Conservation (phyloP, 1,284 basidiomycete species). For the Rhodotorula sp. region DNA sequence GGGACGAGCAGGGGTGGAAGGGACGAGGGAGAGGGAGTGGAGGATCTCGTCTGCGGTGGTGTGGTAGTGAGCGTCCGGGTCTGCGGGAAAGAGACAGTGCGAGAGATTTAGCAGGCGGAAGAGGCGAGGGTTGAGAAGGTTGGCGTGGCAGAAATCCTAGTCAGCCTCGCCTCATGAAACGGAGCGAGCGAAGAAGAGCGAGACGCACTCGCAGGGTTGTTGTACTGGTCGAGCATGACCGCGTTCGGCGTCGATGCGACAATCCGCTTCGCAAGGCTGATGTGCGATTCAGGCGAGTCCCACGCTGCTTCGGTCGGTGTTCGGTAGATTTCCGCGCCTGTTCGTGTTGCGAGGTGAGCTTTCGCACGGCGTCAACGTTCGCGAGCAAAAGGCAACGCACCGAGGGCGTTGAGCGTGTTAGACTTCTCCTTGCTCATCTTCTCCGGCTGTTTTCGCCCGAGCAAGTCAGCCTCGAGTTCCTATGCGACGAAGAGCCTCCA, state of each 20-base stretch:
- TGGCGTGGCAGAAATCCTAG: neutral
- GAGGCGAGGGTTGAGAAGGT: neutral
- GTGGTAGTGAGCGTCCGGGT: conserved; percentile 83
- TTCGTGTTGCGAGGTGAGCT: neutral
- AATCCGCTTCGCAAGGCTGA: conserved; percentile 74
- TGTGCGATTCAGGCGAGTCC: conserved; percentile 81
- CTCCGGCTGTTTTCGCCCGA: conserved; percentile 58
- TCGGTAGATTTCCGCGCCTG: conserved; percentile 85
- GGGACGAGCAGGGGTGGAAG: conserved; percentile 53
- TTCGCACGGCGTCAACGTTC: rapidly evolving
- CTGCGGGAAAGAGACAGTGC: conserved; percentile 15
- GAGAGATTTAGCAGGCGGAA: too few species aligned
- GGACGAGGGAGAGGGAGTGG: conserved; percentile 48
- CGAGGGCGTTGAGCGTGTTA: conserved; percentile 77
- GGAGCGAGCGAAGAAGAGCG: too few species aligned
- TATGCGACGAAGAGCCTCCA: neutral
- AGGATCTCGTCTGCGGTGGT: conserved; percentile 88
- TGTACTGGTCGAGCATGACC: conserved; percentile 88
- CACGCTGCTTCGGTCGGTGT: conserved; percentile 88
- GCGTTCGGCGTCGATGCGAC: conserved; percentile 76
- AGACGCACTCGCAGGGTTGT: conserved; percentile 59
- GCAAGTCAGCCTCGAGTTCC: conserved; percentile 5
- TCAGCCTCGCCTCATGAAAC: neutral
- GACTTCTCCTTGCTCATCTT: conserved; percentile 99
- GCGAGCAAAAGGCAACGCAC: neutral